Base-by-base conservation (phyloP, 345 rosid species). In the Salix exigua region DNA sequence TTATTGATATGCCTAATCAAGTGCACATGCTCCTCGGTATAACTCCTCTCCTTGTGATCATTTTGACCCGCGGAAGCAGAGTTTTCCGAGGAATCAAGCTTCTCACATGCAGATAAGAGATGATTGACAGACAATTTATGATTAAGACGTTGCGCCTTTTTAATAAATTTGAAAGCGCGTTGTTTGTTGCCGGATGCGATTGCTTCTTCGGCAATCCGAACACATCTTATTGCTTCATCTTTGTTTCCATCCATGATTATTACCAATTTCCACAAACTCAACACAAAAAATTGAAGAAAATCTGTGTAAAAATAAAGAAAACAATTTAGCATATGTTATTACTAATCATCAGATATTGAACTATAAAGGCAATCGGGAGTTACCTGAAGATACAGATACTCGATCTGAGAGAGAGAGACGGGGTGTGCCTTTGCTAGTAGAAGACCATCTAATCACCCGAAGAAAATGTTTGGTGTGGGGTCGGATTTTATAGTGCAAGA, bases 181-280 rank as follows among this genome's bases (percentile, higher is more conserved):
- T 74, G 83, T 71, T 82, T 91, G 38, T 94, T 88, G 63, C 89
- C 86, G 2, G 86, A 83, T 48, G 87, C 87, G 76, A 92, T 87
- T 61, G 94, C 91, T 60, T 92, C 91, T 68, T 87, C 87, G 51
- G 98, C 97, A 71, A 94, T 86, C 25, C 73, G 66, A 42, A 89
- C 21, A 69, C 97, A 92, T 79, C 91, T 91, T 40, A 79, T 79
- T 19, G 98, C 95, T 75, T 94, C 98, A 76, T 92, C 97, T 76
- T 94, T 94, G 79, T 94, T 91, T 75, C 92, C 74, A 75, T 92
- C 97, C 98, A 94, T 94, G 35, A 73, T 51, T 44, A 68, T 66
- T 2, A 69, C 18, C 33, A 42, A 23, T 58, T 21, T 13, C 31
- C 25, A 55, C 44, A 40, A 40, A 53, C 19, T 31, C 74, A 71